phyloP scores from a whole-genome alignment of 2,329 filamentous ascomycete genomes.

The Beauveria medogensis region DNA sequence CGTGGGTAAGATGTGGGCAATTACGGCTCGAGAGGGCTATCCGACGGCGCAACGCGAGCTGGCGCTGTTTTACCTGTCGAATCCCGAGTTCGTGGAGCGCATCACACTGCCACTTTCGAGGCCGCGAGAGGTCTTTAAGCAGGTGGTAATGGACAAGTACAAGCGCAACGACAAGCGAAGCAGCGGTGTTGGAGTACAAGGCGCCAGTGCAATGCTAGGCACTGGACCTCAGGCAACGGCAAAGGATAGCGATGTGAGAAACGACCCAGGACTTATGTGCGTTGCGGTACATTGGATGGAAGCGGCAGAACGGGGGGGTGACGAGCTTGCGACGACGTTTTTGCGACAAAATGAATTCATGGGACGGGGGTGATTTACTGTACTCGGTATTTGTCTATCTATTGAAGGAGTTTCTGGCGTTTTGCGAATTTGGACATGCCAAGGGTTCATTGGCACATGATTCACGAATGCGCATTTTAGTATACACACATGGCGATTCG shows the following conservation, averaged over 20 bases:
- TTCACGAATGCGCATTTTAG: neutral
- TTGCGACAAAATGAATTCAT: slow-evolving; percentile 56
- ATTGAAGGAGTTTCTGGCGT: neutral
- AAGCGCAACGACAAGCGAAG: slow-evolving; percentile 31
- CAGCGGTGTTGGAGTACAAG: slow-evolving; percentile 16
- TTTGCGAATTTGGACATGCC: neutral
- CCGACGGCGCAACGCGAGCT: slow-evolving; percentile 86
- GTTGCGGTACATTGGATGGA: slow-evolving; percentile 98
- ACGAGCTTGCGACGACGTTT: slow-evolving; percentile 75
- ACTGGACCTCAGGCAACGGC: slow-evolving; percentile 14
- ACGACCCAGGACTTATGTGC: slow-evolving; percentile 84
- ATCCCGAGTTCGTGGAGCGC: slow-evolving; percentile 74
- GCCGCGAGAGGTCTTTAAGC: slow-evolving; percentile 84
- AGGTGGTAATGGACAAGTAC: slow-evolving; percentile 69
- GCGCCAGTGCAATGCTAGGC: slow-evolving; percentile 14
- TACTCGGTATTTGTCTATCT: neutral
- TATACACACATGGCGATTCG: neutral
- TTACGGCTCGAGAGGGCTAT: slow-evolving; percentile 81
- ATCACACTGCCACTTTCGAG: slow-evolving; percentile 78
- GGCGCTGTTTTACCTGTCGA: slow-evolving; percentile 85
- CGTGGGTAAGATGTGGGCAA: slow-evolving; percentile 82
- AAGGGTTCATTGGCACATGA: neutral
- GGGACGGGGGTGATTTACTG: slow-evolving; percentile 21
- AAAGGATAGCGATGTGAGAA: slow-evolving; percentile 47
- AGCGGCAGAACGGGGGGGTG: slow-evolving; percentile 74